Percentiles rank a stretch among this genome's conserved stretches.
These are phyloP conservation scores for Heimioporus sp. DNA, from an alignment of 768 basidiomycete genomes.

Conservation along the genomic window DNA sequence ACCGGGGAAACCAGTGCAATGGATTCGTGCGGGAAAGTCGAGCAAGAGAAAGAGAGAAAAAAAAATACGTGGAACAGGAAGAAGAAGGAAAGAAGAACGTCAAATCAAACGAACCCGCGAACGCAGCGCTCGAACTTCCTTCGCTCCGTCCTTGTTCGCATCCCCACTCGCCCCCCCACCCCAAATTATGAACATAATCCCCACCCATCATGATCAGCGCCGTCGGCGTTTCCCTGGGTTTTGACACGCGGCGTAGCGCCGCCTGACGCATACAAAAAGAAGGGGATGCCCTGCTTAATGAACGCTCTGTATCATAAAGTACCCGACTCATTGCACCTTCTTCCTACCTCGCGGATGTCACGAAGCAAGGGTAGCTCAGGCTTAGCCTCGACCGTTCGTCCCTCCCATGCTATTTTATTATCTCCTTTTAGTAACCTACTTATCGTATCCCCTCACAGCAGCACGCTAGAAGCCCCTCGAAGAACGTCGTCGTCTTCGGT, in stretches of 20 bases:
- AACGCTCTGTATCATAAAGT: slow-evolving; percentile 5
- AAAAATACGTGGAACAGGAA: background rate
- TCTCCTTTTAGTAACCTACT: slow-evolving; percentile 2
- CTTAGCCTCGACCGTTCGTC: slow-evolving; percentile 7
- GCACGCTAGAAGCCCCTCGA: slow-evolving; percentile 8
- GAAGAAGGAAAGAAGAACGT: too few relatives aligned
- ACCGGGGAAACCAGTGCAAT: background rate
- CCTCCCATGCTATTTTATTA: slow-evolving; percentile 2
- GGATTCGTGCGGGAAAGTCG: background rate
- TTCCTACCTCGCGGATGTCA: slow-evolving; percentile 22
- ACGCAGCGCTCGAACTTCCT: too few relatives aligned
- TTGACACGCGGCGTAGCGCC: slow-evolving; percentile 3
- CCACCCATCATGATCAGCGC: slow-evolving; percentile 13
- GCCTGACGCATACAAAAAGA: slow-evolving; percentile 22
- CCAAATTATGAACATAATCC: slow-evolving; percentile 7
- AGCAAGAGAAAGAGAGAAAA: background rate
- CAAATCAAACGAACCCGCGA: too few relatives aligned
- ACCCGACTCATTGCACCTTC: slow-evolving; percentile 8
- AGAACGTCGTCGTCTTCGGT: slow-evolving; percentile 27
- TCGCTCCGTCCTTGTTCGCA: background rate
- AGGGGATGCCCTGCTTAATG: slow-evolving; percentile 2
- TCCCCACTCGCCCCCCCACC: slow-evolving; percentile 1
- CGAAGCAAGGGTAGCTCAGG: slow-evolving; percentile 15
- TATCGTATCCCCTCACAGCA: slow-evolving; percentile 4
- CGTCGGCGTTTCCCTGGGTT: slow-evolving; percentile 16